Conservation (phyloP, 2,329 filamentous ascomycete species). For the Clarireedia hainanense region DNA sequence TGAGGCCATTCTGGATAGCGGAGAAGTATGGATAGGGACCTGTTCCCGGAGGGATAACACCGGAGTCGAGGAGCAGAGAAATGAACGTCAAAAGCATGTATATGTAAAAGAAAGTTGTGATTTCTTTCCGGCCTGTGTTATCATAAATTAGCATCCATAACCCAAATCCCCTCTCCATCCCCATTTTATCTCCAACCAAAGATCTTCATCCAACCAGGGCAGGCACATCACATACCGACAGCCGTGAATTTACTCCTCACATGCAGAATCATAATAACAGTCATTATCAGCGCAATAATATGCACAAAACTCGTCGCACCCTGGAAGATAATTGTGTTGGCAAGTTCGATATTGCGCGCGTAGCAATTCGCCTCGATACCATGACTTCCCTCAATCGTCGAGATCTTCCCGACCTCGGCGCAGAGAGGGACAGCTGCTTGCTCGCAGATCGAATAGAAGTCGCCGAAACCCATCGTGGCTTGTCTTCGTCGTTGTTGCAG, state of each 20-base stretch:
- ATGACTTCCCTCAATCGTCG: slow-evolving; percentile 55
- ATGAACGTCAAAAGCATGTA: slow-evolving; percentile 86
- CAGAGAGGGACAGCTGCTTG: slow-evolving; percentile 83
- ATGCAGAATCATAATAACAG: slow-evolving; percentile 93
- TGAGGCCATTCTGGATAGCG: slow-evolving; percentile 75
- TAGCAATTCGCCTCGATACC: slow-evolving; percentile 89
- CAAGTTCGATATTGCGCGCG: slow-evolving; percentile 87
- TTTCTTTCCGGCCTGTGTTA: slow-evolving; percentile 51
- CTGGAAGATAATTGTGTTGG: slow-evolving; percentile 98
- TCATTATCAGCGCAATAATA: slow-evolving; percentile 85
- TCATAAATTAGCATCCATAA: slow-evolving; percentile 12
- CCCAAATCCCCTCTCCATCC: not conserved
- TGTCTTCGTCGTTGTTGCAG: slow-evolving; percentile 5
- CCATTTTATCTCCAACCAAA: not conserved
- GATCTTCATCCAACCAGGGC: too few species aligned
- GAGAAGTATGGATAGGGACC: slow-evolving; percentile 84
- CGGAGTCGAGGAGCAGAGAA: slow-evolving; percentile 85
- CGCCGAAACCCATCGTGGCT: slow-evolving; percentile 69
- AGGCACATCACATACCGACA: slow-evolving; percentile 57
- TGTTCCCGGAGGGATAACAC: slow-evolving; percentile 79
- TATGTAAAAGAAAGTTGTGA: slow-evolving; percentile 91
- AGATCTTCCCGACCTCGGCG: slow-evolving; percentile 70
- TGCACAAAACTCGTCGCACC: slow-evolving; percentile 86
- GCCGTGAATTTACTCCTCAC: slow-evolving; percentile 97
- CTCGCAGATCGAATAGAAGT: slow-evolving; percentile 80